Conservation (phyloP, 2,329 filamentous ascomycete species). For the Nemania diffusa region DNA sequence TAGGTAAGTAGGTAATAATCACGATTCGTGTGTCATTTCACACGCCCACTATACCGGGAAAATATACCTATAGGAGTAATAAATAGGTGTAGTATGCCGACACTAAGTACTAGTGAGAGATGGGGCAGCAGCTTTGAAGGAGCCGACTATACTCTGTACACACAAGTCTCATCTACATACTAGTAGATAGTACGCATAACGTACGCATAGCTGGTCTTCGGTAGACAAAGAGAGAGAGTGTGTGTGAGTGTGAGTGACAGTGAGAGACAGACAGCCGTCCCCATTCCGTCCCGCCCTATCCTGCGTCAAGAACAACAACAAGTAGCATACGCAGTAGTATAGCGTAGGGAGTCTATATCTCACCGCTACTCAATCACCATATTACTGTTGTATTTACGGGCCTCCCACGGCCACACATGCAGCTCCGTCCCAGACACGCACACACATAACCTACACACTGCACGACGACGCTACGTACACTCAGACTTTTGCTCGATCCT, state of each 20-base stretch:
- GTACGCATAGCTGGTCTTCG: too few relatives aligned
- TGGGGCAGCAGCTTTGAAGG: not conserved
- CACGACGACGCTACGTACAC: not conserved
- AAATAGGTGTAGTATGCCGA: not conserved
- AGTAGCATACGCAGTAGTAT: not conserved
- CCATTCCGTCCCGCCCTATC: too few relatives aligned
- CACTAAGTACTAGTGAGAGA: not conserved
- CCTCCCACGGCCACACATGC: conserved; percentile 1
- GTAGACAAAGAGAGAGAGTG: too few relatives aligned
- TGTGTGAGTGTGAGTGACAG: too few relatives aligned
- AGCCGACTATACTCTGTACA: not conserved
- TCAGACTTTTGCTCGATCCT: conserved; percentile 6
- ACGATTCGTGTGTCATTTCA: not conserved
- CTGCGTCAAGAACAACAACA: not conserved
- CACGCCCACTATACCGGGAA: not conserved
- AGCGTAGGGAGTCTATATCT: conserved; percentile 3
- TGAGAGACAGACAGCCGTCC: not conserved
- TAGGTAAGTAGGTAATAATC: too few relatives aligned
- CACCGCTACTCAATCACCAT: conserved; percentile 32
- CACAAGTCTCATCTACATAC: not conserved
- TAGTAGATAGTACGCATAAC: not conserved
- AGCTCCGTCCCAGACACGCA: conserved; percentile 10
- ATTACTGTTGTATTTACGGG: conserved; percentile 18
- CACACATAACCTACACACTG: not conserved
- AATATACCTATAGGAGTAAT: not conserved